Percentiles rank a stretch among this genome's conserved stretches.
phyloP scores from a whole-genome alignment of 495 filamentous ascomycete species.

The Melanomma pulvis-pyrius region DNA sequence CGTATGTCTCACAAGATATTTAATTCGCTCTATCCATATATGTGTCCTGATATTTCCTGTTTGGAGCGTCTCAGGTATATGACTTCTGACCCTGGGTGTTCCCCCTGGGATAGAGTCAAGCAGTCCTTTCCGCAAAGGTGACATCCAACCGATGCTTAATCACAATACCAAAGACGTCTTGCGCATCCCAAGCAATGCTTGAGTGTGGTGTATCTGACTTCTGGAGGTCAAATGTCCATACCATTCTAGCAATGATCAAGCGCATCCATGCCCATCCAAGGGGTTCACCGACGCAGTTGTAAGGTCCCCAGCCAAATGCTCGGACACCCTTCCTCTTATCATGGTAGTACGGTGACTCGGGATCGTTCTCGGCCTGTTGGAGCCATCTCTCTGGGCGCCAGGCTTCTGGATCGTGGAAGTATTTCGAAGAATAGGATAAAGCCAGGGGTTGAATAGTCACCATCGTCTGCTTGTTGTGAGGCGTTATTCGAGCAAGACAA shows the following conservation, averaged over 20 bases:
- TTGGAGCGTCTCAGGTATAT: neutral
- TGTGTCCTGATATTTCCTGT: neutral
- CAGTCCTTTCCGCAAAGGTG: slow-evolving; percentile 12
- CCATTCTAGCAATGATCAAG: slow-evolving; percentile 20
- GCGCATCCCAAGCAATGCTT: slow-evolving; percentile 14
- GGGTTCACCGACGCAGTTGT: slow-evolving; percentile 19
- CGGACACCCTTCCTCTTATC: slow-evolving; percentile 11
- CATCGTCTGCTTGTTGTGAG: slow-evolving; percentile 34
- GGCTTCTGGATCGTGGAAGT: slow-evolving; percentile 16
- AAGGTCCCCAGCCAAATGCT: slow-evolving; percentile 17
- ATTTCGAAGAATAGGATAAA: slow-evolving; percentile 24
- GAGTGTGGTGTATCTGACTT: slow-evolving; percentile 1
- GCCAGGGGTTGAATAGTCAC: slow-evolving; percentile 8
- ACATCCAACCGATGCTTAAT: slow-evolving; percentile 21
- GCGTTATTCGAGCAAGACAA: neutral
- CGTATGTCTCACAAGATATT: neutral
- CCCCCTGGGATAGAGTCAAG: neutral
- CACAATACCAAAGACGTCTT: slow-evolving; percentile 22
- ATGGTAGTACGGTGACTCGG: slow-evolving; percentile 13
- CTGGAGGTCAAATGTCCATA: slow-evolving; percentile 22
- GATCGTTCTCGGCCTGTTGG: slow-evolving; percentile 5
- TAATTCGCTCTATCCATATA: slow-evolving; percentile 1
- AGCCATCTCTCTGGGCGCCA: slow-evolving; percentile 26
- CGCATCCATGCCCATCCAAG: slow-evolving; percentile 29
- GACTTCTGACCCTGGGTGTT: neutral